A percentile compares a stretch with the other conserved stretches of the same genome.
Conservation (phyloP, 1,284 basidiomycete species). For the Rhodotorula sp. region DNA sequence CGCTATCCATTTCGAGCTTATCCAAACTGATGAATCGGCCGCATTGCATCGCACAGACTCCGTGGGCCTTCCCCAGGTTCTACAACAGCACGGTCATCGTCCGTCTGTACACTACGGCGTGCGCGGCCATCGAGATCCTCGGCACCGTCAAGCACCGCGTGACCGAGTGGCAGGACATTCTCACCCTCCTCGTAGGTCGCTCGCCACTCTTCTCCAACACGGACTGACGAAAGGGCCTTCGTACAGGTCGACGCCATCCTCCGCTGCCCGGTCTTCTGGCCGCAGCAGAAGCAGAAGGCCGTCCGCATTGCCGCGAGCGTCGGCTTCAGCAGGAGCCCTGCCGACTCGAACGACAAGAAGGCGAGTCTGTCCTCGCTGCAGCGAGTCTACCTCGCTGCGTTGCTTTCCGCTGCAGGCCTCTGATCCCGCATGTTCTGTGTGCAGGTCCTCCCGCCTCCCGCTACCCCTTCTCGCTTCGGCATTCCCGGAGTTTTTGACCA, state of each 20-base stretch:
- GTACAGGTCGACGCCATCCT: slow-evolving; percentile 24
- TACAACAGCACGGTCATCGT: slow-evolving; percentile 24
- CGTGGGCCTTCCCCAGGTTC: slow-evolving; percentile 19
- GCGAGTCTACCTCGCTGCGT: too few relatives aligned
- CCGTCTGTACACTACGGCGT: slow-evolving; percentile 24
- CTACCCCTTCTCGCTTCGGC: too few relatives aligned
- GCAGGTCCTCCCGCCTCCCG: too few relatives aligned
- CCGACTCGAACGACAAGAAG: background rate
- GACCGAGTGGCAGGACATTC: slow-evolving; percentile 19
- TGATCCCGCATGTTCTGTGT: too few relatives aligned
- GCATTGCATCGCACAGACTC: too few relatives aligned
- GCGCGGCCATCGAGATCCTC: slow-evolving; percentile 33
- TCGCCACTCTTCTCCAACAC: too few relatives aligned
- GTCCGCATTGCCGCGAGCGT: slow-evolving; percentile 2
- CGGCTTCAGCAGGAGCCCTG: slow-evolving; percentile 7
- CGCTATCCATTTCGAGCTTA: background rate
- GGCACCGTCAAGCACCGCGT: slow-evolving; percentile 4
- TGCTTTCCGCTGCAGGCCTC: too few relatives aligned
- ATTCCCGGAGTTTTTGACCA: too few relatives aligned
- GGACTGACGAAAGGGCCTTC: background rate
- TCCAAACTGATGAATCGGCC: too few relatives aligned
- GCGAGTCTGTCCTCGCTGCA: too few relatives aligned
- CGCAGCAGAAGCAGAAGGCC: slow-evolving; percentile 21
- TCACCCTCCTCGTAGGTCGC: slow-evolving; percentile 12
- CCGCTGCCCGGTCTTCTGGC: slow-evolving; percentile 26